These are phyloP conservation scores for Phytopythium mirpurense DNA, from an alignment of 352 stramenopile species.

Conservation along the genomic window DNA sequence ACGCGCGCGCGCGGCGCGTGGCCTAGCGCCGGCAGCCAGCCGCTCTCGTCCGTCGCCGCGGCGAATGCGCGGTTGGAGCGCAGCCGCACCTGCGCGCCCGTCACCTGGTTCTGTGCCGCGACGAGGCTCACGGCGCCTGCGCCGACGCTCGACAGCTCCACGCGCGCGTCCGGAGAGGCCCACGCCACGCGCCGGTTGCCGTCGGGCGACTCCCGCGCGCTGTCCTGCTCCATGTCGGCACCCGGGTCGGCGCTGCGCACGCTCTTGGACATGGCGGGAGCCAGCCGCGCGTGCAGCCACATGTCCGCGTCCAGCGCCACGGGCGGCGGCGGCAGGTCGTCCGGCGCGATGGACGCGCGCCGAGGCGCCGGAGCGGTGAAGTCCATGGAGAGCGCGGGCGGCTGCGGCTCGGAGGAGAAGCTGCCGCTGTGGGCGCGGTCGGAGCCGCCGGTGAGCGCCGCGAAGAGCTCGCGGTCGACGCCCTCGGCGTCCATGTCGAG, in stretches of 20 bases:
- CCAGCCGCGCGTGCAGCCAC: conserved; percentile 48
- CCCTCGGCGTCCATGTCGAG: conserved; percentile 29
- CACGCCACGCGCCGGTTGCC: conserved; percentile 26
- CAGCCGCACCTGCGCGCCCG: conserved; percentile 48
- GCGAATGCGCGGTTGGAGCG: conserved; percentile 51
- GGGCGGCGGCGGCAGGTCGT: not conserved
- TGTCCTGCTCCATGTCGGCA: conserved; percentile 34
- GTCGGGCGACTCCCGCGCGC: too few species aligned
- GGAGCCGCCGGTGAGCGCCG: conserved; percentile 7
- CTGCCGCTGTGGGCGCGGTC: not conserved
- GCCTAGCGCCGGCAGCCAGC: conserved; percentile 52
- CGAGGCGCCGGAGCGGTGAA: conserved; percentile 24
- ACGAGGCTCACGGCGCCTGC: conserved; percentile 37
- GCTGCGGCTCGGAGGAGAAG: not conserved
- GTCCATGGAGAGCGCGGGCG: conserved; percentile 20
- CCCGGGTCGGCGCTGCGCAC: conserved; percentile 18
- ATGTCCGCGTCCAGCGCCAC: conserved; percentile 9
- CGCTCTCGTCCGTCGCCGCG: conserved; percentile 41
- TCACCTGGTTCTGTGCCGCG: conserved; percentile 45
- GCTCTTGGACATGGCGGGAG: conserved; percentile 47
- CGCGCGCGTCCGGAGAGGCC: conserved; percentile 19
- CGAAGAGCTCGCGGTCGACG: conserved; percentile 8
- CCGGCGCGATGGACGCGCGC: conserved; percentile 9
- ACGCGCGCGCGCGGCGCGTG: conserved; percentile 57
- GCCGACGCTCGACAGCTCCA: conserved; percentile 14